Conservation (phyloP, 1,139 yeast genomes). For the Hemisphaericaspora xylofermentans region DNA sequence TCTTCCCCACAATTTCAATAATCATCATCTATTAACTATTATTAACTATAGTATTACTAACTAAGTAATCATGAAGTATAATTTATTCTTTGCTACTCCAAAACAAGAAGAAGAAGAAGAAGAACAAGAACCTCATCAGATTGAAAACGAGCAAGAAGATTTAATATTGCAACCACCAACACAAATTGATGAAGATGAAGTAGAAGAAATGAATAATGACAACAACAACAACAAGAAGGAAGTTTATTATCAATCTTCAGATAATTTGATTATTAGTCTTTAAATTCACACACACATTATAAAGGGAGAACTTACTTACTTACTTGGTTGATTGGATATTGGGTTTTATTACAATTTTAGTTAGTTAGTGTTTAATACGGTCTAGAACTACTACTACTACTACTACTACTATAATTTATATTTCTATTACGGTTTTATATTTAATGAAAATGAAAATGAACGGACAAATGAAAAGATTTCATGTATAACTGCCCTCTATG, state of each 20-base stretch:
- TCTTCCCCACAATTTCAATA: neutral
- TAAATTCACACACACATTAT: slow-evolving; percentile 7
- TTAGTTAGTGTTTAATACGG: no score
- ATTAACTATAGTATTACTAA: neutral
- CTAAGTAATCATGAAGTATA: slow-evolving; percentile 2
- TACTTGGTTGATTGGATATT: no score
- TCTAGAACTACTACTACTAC: no score
- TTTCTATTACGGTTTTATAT: neutral
- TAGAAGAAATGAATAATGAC: neutral
- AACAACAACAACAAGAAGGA: no score
- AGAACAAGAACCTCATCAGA: neutral
- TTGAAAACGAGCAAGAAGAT: slow-evolving; percentile 1
- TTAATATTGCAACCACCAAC: neutral
- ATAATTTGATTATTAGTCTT: slow-evolving; percentile 33
- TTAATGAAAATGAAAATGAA: neutral
- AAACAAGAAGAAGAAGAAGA: neutral
- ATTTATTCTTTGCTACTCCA: slow-evolving; percentile 1
- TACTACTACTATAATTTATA: no score
- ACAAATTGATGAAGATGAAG: neutral
- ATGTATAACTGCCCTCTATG: no score
- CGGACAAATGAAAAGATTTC: no score
- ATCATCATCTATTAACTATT: neutral
- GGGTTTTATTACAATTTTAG: no score
- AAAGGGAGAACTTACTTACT: no score
- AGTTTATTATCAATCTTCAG: slow-evolving; percentile 26